A percentile compares a stretch with the other conserved stretches of the same genome.
Conservation (phyloP, 2,329 filamentous ascomycete species). For the Epichloe glyceriae region DNA sequence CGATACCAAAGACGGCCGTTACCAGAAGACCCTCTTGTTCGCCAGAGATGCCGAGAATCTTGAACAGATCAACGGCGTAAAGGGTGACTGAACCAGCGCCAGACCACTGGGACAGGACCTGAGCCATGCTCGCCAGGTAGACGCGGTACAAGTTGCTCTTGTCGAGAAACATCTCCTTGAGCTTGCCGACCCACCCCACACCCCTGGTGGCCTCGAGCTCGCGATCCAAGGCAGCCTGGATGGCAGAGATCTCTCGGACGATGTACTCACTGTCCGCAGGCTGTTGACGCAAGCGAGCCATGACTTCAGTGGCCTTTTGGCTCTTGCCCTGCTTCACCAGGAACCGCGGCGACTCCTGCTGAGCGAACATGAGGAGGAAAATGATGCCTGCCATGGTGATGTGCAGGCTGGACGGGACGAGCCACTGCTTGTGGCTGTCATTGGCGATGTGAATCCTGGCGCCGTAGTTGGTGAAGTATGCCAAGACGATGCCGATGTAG, state of each 20-base stretch:
- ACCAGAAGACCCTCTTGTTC: constrained; percentile 57
- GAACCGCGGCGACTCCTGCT: constrained; percentile 58
- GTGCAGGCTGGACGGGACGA: constrained; percentile 62
- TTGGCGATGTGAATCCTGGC: constrained; percentile 35
- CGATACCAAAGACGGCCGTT: constrained; percentile 62
- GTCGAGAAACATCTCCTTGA: constrained; percentile 56
- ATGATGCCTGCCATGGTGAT: constrained; percentile 67
- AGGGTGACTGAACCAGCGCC: constrained; percentile 64
- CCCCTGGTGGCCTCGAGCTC: constrained; percentile 61
- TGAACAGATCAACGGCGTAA: constrained; percentile 63
- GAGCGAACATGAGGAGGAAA: constrained; percentile 54
- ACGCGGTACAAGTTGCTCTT: constrained; percentile 61
- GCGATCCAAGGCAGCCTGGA: constrained; percentile 52
- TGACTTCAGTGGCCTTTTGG: constrained; percentile 42
- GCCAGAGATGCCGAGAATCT: constrained; percentile 56
- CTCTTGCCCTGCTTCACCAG: constrained; percentile 51
- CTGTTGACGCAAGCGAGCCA: constrained; percentile 47
- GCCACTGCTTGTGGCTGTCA: constrained; percentile 37
- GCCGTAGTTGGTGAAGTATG: constrained; percentile 64
- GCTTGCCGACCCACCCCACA: constrained; percentile 46
- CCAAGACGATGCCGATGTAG: constrained; percentile 65
- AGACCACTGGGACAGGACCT: constrained; percentile 62
- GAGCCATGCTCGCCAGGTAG: constrained; percentile 53
- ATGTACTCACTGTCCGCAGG: constrained; percentile 48
- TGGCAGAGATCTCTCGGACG: constrained; percentile 46